Conservation (phyloP, 768 basidiomycete species). For the Asterophora parasitica region DNA sequence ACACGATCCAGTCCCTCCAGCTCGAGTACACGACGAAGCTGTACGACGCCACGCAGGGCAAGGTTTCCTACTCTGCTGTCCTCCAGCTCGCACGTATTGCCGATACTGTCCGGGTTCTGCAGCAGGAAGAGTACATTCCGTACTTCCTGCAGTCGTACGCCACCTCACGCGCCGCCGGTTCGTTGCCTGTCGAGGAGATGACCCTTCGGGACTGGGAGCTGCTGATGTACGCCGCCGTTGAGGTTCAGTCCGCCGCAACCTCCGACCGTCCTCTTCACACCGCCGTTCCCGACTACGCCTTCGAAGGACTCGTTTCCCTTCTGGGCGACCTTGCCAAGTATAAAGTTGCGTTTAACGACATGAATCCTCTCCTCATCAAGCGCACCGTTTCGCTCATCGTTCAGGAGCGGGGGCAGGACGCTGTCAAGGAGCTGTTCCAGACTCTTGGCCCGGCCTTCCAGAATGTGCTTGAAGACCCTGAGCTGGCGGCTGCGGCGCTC, state of each 20-base stretch:
- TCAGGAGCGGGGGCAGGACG: conserved; percentile 20
- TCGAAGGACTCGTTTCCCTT: conserved; percentile 37
- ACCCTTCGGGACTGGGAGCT: conserved; percentile 39
- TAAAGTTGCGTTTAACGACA: conserved; percentile 24
- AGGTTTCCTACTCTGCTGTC: conserved; percentile 24
- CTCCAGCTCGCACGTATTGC: conserved; percentile 32
- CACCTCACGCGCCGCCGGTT: conserved; percentile 25
- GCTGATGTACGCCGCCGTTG: conserved; percentile 37
- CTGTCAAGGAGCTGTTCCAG: conserved; percentile 22
- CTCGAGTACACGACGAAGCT: conserved; percentile 22
- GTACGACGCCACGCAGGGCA: conserved; percentile 15
- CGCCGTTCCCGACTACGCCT: conserved; percentile 25
- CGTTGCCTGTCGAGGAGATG: conserved; percentile 26
- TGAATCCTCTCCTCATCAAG: conserved; percentile 22
- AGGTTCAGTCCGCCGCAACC: conserved; percentile 28
- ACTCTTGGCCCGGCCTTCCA: conserved; percentile 30
- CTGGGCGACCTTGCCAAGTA: conserved; percentile 35
- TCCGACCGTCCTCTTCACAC: conserved; percentile 20
- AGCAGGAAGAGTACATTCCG: conserved; percentile 29
- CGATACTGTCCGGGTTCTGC: conserved; percentile 26
- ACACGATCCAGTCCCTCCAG: conserved; percentile 16
- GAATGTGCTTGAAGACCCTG: conserved; percentile 19
- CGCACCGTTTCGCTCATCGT: conserved; percentile 24
- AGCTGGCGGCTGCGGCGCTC: conserved; percentile 17
- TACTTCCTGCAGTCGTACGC: conserved; percentile 44